Evolutionary conservation across 306 rosid genomes (phyloP), one percentile per base, ranked within the genome.

Genomic region (Lathyrus sativus): DNA sequence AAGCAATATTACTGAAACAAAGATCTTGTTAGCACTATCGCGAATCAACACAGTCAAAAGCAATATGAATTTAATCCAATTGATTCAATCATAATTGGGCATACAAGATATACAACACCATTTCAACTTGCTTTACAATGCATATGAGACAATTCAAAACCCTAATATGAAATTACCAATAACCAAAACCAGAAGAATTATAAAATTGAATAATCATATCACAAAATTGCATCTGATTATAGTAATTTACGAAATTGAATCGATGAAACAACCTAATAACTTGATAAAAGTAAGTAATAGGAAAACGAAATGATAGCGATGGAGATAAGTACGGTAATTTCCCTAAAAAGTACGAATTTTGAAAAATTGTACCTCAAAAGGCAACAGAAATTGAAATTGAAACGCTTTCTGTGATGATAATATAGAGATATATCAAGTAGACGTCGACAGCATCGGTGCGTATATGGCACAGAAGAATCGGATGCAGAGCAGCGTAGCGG

Each of bases 1-100:
- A 69, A 70, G 9, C 33, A 53, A 22, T 53, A 76, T 71, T 77
- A 49, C 92, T 85, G 90, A 71, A 83, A 77, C 64, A 43, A 44
- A 31, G 59, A 62, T 33, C 54, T 33, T 11, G 15, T 57, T 31
- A 28, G 39, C 68, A 70, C 38, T 11, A 14, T 70, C 22, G 24
- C 12, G 14, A 65, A 35, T 15, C 57, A 41, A 53, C 60, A 41
- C 37, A 37, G 39, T 15, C 3, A 42, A 77, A 74, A 56, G 11
- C 74, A 43, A 58, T 9, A 56, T 29, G 59, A 44, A 24, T 10
- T 65, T 19, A 31, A 45, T 33, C 54, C 54, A 17, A 61, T 17
- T 24, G 11, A 22, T 53, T 35, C 26, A 39, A 24, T 29, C 62
- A 49, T 51, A 64, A 24, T 57, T 55, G 38, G 59, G 11, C 54